These are phyloP conservation scores for Dunaliella salina DNA, from an alignment of 163 green algal genomes.

Conservation along the genomic window DNA sequence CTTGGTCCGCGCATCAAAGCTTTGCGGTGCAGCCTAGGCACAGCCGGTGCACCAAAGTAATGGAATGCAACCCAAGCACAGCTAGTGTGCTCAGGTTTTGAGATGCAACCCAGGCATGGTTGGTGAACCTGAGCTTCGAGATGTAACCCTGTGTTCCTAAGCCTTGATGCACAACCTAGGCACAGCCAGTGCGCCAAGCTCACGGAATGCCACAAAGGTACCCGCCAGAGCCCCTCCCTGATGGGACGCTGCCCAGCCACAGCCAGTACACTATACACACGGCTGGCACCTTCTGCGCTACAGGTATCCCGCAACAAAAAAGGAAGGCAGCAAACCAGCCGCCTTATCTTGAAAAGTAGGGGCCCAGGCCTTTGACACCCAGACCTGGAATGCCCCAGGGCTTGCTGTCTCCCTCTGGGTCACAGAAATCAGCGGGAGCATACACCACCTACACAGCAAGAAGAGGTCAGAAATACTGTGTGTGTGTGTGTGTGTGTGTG, in stretches of 20 bases:
- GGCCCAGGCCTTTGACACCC: constrained; percentile 73
- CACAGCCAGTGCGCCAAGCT: not conserved
- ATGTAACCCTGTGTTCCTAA: too few relatives aligned
- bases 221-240: too few relatives aligned
- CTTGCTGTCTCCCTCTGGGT: constrained; percentile 72
- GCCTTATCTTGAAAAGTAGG: constrained; percentile 22
- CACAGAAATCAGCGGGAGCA: constrained; percentile 67
- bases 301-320: not conserved
- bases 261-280: not conserved
- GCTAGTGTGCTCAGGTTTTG: too few relatives aligned
- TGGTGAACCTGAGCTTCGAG: too few relatives aligned
- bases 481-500: constrained; percentile 12
- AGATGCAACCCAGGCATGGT: too few relatives aligned
- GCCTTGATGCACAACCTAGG: too few relatives aligned
- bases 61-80: too few relatives aligned
- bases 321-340: too few relatives aligned
- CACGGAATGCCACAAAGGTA: too few relatives aligned
- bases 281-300: not conserved
- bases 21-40: too few relatives aligned
- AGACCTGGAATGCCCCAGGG: constrained; percentile 78
- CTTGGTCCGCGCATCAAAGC: too few relatives aligned
- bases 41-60: too few relatives aligned
- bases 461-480: constrained; percentile 59
- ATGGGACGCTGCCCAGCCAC: not conserved
- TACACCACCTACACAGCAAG: constrained; percentile 62